Evolutionary conservation across 805 yeast species (phyloP).

Genomic region (Nakazawaea wickerhamii): DNA sequence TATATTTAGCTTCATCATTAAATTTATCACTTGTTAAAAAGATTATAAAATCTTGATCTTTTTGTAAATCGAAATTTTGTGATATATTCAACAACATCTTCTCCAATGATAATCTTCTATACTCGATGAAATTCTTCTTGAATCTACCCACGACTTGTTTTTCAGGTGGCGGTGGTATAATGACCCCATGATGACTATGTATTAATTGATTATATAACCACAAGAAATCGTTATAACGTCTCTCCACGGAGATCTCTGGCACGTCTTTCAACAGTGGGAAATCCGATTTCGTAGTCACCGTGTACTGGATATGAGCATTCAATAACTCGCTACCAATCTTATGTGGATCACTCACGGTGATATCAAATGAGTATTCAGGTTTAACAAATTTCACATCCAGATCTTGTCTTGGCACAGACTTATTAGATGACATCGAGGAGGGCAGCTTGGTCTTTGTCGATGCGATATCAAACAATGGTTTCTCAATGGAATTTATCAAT

Average conservation of each 20-base stretch:
- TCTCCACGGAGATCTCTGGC: conserved; percentile 52
- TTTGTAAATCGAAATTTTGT: conserved; percentile 46
- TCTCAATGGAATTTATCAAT: conserved; percentile 41
- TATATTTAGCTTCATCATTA: conserved; percentile 57
- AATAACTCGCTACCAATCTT: conserved; percentile 83
- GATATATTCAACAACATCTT: conserved; percentile 78
- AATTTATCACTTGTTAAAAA: conserved; percentile 77
- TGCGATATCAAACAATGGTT: conserved; percentile 46
- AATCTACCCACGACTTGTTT: conserved; percentile 92
- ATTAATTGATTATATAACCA: conserved; percentile 91
- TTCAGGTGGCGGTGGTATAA: conserved; percentile 94
- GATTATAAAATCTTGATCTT: conserved; percentile 70
- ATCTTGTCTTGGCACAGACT: neutral
- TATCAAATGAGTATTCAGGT: conserved; percentile 35
- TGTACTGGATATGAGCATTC: conserved; percentile 82
- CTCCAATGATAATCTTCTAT: conserved; percentile 77
- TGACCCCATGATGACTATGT: conserved; percentile 80
- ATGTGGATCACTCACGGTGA: conserved; percentile 83
- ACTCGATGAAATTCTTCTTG: conserved; percentile 84
- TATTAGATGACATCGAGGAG: neutral
- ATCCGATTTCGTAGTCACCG: conserved; percentile 59
- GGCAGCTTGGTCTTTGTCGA: conserved; percentile 14
- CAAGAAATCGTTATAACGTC: conserved; percentile 88
- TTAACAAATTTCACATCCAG: neutral
- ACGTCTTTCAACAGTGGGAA: conserved; percentile 28